Percentiles rank a stretch among this genome's conserved stretches.
These are phyloP conservation scores for Flaveria trinervia DNA, from an alignment of 129 eudicot genomes.

Conservation along the genomic window DNA sequence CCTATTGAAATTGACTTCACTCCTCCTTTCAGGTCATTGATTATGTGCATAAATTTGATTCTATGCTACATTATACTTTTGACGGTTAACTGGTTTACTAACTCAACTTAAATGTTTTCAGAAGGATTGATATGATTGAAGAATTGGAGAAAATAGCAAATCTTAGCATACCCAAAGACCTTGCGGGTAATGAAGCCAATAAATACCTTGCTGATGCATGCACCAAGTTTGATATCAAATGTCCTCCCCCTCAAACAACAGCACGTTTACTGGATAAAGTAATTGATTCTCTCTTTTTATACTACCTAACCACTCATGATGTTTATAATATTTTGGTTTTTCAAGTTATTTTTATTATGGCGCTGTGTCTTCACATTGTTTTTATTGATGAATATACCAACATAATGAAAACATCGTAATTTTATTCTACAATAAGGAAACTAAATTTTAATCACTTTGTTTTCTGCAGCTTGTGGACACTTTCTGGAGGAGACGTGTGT, in stretches of 20 bases:
- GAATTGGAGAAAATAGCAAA: constrained; percentile 83
- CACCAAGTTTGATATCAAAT: constrained; percentile 62
- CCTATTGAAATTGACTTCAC: constrained; percentile 89
- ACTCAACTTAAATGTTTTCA: constrained; percentile 26
- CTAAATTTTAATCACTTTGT: neutral
- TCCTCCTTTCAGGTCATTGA: constrained; percentile 84
- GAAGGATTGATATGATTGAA: constrained; percentile 93
- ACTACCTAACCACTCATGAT: neutral
- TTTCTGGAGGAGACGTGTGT: constrained; percentile 88
- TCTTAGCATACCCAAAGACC: constrained; percentile 88
- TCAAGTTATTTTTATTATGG: neutral
- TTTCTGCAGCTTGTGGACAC: constrained; percentile 77
- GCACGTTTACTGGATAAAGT: constrained; percentile 89
- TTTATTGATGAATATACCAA: neutral
- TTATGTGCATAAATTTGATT: neutral
- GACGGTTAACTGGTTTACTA: neutral
- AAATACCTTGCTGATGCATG: constrained; percentile 82
- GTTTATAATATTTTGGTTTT: neutral
- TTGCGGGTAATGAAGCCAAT: constrained; percentile 76
- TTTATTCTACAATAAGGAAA: neutral
- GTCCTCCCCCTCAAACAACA: constrained; percentile 93
- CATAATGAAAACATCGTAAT: neutral
- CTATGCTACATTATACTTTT: neutral
- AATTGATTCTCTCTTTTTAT: constrained; percentile 9
- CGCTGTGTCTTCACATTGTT: neutral